A percentile compares a stretch with the other conserved stretches of the same genome.
phyloP scores from a whole-genome alignment of 495 filamentous ascomycete species.

The Sabuloglossum arenarium region DNA sequence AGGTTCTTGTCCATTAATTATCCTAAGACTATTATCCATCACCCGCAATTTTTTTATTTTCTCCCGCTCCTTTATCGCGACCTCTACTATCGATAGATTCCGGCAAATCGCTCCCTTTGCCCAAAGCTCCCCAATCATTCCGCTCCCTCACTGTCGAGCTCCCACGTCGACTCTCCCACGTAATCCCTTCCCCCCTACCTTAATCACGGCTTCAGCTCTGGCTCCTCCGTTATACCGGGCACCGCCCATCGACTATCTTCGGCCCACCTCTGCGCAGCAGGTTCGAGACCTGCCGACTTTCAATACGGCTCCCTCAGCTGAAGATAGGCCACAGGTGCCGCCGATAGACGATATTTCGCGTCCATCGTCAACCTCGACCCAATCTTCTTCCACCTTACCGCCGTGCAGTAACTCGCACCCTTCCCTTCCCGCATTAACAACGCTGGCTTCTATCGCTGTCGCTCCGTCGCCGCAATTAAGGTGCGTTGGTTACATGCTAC shows the following conservation, averaged over 20 bases:
- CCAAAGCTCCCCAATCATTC: no score
- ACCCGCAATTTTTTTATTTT: background rate
- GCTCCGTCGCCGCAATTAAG: conserved; percentile 42
- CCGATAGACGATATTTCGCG: conserved; percentile 17
- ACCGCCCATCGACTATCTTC: conserved; percentile 35
- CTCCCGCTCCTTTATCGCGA: conserved; percentile 1
- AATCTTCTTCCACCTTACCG: conserved; percentile 17
- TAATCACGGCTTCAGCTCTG: conserved; percentile 15
- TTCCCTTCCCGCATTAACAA: conserved; percentile 36
- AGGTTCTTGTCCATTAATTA: background rate
- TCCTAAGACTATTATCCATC: no score
- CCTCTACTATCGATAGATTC: background rate
- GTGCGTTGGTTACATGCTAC: conserved; percentile 26
- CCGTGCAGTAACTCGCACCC: conserved; percentile 18
- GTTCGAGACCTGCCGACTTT: conserved; percentile 18
- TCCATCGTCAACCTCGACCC: conserved; percentile 18
- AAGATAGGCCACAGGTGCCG: conserved; percentile 8
- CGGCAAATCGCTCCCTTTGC: background rate
- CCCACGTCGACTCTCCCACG: background rate
- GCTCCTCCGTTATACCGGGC: conserved; percentile 23
- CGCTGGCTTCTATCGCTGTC: conserved; percentile 40
- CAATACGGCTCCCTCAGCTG: conserved; percentile 13
- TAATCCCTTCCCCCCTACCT: background rate
- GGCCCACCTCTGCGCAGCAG: conserved; percentile 23
- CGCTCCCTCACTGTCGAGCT: background rate